A percentile compares a stretch with the other conserved stretches of the same genome.
phyloP scores from a whole-genome alignment of 768 basidiomycete genomes.

The Boletus speciosus region DNA sequence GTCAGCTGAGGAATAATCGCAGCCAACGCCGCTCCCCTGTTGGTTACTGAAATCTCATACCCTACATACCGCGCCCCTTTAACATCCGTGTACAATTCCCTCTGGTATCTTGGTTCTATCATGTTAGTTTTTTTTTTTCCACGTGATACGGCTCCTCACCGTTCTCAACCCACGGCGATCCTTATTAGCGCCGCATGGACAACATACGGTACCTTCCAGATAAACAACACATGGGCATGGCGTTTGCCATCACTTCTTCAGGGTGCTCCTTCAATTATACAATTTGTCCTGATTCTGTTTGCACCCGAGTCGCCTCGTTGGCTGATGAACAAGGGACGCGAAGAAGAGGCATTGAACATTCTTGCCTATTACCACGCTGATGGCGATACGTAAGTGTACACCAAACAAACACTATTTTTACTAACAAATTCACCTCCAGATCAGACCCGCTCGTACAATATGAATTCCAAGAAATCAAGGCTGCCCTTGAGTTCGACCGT shows the following conservation, averaged over 20 bases:
- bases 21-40: constrained; percentile 74
- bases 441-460: constrained; percentile 66
- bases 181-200: constrained; percentile 69
- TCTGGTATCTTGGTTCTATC: constrained; percentile 85
- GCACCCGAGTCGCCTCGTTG: constrained; percentile 84
- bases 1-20: constrained; percentile 7
- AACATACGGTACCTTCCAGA: constrained; percentile 76
- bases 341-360: constrained; percentile 61
- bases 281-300: constrained; percentile 64
- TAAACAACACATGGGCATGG: constrained; percentile 72
- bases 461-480: constrained; percentile 79
- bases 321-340: constrained; percentile 71
- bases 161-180: not conserved
- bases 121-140: constrained; percentile 43
- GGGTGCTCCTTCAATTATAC: constrained; percentile 62
- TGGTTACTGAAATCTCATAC: constrained; percentile 85
- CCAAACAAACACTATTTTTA: not conserved
- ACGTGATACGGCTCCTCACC: too few relatives aligned
- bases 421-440: constrained; percentile 23
- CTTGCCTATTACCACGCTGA: constrained; percentile 85
- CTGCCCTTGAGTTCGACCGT: constrained; percentile 68
- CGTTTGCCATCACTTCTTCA: constrained; percentile 77
- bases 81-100: constrained; percentile 77
- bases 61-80: constrained; percentile 77
- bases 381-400: constrained; percentile 50